phyloP scores from a whole-genome alignment of 177 flowering plant species.

The Vitis hybrid region DNA sequence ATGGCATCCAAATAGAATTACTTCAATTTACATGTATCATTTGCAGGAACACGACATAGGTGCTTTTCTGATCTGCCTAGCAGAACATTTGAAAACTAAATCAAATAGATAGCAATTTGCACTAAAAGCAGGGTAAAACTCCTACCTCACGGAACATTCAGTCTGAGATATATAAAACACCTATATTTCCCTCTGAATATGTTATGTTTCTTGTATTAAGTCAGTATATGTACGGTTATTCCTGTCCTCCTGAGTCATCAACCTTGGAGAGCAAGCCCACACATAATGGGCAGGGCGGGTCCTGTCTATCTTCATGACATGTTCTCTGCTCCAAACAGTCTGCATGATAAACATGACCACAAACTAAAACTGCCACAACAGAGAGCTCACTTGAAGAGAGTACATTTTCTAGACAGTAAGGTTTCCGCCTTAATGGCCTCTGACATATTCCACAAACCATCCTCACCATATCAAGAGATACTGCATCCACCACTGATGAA shows the following conservation, averaged over 20 bases:
- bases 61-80: too few relatives aligned
- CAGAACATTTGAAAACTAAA: too few relatives aligned
- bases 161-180: too few relatives aligned
- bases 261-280: conserved; percentile 6
- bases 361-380: conserved; percentile 67
- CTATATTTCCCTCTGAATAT: too few relatives aligned
- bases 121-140: too few relatives aligned
- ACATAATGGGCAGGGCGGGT: conserved; percentile 70
- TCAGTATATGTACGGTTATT: conserved; percentile 9
- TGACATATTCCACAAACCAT: conserved; percentile 57
- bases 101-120: too few relatives aligned
- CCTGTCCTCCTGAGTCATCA: conserved; percentile 8
- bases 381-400: conserved; percentile 32
- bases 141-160: too few relatives aligned
- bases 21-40: neutral
- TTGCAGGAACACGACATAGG: too few relatives aligned
- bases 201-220: too few relatives aligned
- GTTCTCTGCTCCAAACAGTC: conserved; percentile 68
- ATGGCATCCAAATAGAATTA: neutral
- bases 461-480: conserved; percentile 29
- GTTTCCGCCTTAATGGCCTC: conserved; percentile 45
- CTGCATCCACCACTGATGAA: conserved; percentile 28
- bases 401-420: conserved; percentile 20
- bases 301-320: conserved; percentile 36
- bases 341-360: conserved; percentile 73